Base-by-base conservation (phyloP, 2,329 filamentous ascomycete species). In the Thielaviopsis euricoi region DNA sequence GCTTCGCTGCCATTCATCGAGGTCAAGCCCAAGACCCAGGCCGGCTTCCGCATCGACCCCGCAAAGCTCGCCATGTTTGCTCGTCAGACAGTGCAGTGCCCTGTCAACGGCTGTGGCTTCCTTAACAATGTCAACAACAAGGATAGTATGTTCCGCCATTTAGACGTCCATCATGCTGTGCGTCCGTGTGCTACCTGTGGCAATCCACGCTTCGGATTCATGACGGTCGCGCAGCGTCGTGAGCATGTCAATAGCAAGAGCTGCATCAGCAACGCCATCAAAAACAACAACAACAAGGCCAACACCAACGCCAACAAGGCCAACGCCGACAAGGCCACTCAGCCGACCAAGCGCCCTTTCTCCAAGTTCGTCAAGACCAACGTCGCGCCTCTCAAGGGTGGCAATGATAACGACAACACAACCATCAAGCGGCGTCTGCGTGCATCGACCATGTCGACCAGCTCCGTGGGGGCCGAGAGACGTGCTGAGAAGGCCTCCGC, bases 1-100 rank as follows among this genome's bases (percentile, higher is more conserved):
- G 10, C 53, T 6, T 10, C 29, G 6, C 19, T 49, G 23, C 53
- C 53, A 15, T 49, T 55, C 10, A 33, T 55, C 53, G 29, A 26
- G 25, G 23, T 15, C 6, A 52, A 48, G 37, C 26, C 46, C 15
- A 37, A 29, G 19, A 52, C 50, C 21, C 26, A 29, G 50, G 22
- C 50, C 23, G 50, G 50, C 50, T 26, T 52, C 50, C 22, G 23
- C 23, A 26, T 37, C 21, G 61, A 29, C 55, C 65, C 29, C 43
- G 21, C 48, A 13, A 26, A 17, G 21, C 19, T 33, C 17, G n/a
- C 29, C 13, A 17, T 22, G 12, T 37, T 48, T 48, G 43, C 43
- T 48, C 2, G 43, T 9, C 43, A 48, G n/a, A 48, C 43, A 48
- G 25, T 57, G 22, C 37, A 60, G 43, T 60, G 58, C 33, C 58